Conservation (phyloP, 495 filamentous ascomycete genomes). For the Sordaria brevicollis region DNA sequence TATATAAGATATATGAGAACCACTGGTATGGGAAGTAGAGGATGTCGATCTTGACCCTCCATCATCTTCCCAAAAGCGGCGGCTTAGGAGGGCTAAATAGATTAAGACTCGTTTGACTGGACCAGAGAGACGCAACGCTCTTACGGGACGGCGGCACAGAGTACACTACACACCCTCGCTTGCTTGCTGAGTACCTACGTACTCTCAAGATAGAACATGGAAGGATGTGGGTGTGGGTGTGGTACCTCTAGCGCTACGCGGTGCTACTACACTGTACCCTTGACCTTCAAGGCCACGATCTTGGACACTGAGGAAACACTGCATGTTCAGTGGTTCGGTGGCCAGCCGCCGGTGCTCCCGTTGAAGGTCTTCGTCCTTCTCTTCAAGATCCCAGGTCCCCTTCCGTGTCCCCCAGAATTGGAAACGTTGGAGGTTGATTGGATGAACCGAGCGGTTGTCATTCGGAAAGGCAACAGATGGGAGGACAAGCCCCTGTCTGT, state of each 20-base stretch:
- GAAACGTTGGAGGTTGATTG: constrained; percentile 6
- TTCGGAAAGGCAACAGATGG: constrained; percentile 6
- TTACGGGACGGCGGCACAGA: not conserved
- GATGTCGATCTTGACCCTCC: not conserved
- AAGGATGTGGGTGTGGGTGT: not conserved
- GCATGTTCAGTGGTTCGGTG: constrained; percentile 5
- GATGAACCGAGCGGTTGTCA: constrained; percentile 1
- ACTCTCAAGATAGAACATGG: constrained; percentile 5
- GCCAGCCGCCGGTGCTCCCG: constrained; percentile 10
- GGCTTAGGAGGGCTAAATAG: not conserved
- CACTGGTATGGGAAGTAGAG: not conserved
- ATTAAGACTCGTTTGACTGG: not conserved
- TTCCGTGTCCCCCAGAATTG: not conserved
- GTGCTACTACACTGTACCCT: not conserved
- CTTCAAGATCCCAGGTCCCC: not conserved
- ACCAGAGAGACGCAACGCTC: not conserved
- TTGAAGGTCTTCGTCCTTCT: too few species aligned
- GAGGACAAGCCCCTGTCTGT: constrained; percentile 13
- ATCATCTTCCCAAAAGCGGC: not conserved
- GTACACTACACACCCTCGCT: constrained; percentile 1
- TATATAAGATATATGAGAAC: constrained; percentile 5
- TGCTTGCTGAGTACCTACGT: not conserved
- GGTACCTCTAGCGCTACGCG: not conserved
- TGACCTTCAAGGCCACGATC: not conserved
- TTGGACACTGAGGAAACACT: not conserved